Conservation (phyloP, 1,284 basidiomycete species). For the Stygiomarasmius scandens region DNA sequence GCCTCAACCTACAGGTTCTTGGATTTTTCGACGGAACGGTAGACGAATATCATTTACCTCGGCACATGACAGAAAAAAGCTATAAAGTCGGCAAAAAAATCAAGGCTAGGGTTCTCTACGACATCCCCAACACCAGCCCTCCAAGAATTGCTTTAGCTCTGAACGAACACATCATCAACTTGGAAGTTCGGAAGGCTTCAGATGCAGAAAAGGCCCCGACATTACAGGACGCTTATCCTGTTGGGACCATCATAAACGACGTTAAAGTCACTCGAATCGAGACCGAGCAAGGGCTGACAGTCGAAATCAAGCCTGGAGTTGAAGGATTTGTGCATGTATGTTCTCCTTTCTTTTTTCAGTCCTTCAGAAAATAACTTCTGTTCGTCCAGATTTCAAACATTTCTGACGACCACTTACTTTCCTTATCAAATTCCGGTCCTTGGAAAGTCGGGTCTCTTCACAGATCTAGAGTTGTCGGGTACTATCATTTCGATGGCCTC, state of each 20-base stretch:
- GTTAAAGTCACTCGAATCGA: constrained; percentile 79
- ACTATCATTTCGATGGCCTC: constrained; percentile 87
- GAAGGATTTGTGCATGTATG: constrained; percentile 88
- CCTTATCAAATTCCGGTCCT: constrained; percentile 73
- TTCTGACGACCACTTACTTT: constrained; percentile 87
- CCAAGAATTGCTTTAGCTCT: constrained; percentile 84
- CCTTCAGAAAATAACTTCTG: constrained; percentile 8
- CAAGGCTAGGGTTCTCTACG: constrained; percentile 87
- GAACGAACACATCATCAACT: constrained; percentile 70
- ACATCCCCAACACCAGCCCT: constrained; percentile 66
- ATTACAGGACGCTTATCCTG: constrained; percentile 64
- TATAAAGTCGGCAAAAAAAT: constrained; percentile 88
- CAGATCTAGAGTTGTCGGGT: constrained; percentile 87
- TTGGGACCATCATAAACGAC: constrained; percentile 73
- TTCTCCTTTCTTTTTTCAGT: constrained; percentile 15
- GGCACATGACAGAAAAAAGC: constrained; percentile 48
- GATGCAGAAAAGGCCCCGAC: constrained; percentile 25
- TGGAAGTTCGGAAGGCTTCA: constrained; percentile 38
- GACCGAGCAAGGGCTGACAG: constrained; percentile 79
- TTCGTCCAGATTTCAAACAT: constrained; percentile 94
- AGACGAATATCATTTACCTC: constrained; percentile 79
- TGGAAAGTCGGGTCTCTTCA: constrained; percentile 85
- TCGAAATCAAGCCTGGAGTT: constrained; percentile 64
- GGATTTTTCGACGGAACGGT: constrained; percentile 95
- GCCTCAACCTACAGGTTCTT: constrained; percentile 88